Evolutionary conservation across 2,329 filamentous ascomycete genomes (phyloP), one percentile per base, ranked within the genome.

Genomic region (Remersonia thermophila): DNA sequence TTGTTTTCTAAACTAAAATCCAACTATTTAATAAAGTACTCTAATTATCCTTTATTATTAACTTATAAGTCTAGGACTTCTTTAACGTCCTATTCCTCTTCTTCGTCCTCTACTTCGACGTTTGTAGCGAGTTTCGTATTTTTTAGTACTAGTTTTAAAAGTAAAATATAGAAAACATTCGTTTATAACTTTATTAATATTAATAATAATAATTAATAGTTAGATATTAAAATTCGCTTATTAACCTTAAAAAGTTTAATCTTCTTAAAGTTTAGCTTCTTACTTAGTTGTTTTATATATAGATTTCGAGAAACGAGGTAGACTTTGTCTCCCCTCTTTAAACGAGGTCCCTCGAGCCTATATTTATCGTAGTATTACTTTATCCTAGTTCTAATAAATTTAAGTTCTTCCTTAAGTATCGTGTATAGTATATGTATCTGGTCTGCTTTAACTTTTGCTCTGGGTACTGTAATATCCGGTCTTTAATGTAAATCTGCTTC

Each of bases 241-340:
- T n/a, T n/a, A n/a, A n/a, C n/a, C 28, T 35, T 37, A 14, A 42
- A 36, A 18, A n/a, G 37, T 31, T 30, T 11, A 23, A 39, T 33
- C n/a, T 38, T 42, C 26, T 36, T 38, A 15, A 36, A 41, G 16
- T 38, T 32, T 4, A 41, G 32, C 12, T 41, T 41, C 27, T 26
- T 29, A 14, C 33, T 42, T 28, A 27, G 32, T 39, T 30, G 33
- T 31, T 36, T 42, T 32, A 29, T 42, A 14, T 23, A 10, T 11
- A 41, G 25, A 27, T 36, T 41, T 10, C 26, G 17, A 30, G 15
- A 32, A 15, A 33, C 30, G 14, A 38, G 25, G 30, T 38, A 36
- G 13, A 41, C 33, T 17, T 38, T 36, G 23, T 38, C 36, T 35
- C 33, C 30, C 33, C 16, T 35, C 30, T 36, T 16, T 18, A 39